Conservation (phyloP, 352 stramenopile species). For the Phytophthora idaei region DNA sequence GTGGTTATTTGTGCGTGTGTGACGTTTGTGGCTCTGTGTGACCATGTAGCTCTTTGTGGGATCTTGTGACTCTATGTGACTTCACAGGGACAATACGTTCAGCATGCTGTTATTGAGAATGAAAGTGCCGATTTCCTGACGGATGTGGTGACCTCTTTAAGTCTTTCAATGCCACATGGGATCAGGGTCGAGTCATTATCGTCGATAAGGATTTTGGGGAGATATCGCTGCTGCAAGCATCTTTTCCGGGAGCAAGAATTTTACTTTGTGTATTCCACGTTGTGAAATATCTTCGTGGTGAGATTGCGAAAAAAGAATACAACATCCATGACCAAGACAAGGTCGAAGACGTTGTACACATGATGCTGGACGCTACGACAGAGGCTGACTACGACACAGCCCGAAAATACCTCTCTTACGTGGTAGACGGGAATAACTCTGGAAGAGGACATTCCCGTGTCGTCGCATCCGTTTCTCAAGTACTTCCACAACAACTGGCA, state of each 20-base stretch:
- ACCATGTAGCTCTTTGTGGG: too few relatives aligned
- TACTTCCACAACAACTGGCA: too few relatives aligned
- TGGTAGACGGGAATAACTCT: too few relatives aligned
- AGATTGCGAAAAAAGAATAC: neutral
- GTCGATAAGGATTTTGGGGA: neutral
- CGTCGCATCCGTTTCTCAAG: too few relatives aligned
- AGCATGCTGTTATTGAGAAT: neutral
- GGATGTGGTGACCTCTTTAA: neutral
- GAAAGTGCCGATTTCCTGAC: neutral
- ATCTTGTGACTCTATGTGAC: neutral
- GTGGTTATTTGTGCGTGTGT: too few relatives aligned
- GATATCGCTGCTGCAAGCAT: neutral
- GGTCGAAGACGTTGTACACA: neutral
- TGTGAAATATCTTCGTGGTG: neutral
- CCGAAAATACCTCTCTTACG: too few relatives aligned
- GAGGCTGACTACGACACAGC: too few relatives aligned
- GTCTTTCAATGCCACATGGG: neutral
- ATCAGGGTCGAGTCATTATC: neutral
- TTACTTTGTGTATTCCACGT: neutral
- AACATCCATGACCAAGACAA: neutral
- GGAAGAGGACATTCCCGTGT: too few relatives aligned
- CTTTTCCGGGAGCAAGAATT: neutral
- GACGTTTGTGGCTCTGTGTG: too few relatives aligned
- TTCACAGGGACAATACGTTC: neutral
- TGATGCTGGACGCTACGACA: neutral